Base-by-base conservation (phyloP, 2,329 filamentous ascomycete genomes). In the Neonectria sp. region DNA sequence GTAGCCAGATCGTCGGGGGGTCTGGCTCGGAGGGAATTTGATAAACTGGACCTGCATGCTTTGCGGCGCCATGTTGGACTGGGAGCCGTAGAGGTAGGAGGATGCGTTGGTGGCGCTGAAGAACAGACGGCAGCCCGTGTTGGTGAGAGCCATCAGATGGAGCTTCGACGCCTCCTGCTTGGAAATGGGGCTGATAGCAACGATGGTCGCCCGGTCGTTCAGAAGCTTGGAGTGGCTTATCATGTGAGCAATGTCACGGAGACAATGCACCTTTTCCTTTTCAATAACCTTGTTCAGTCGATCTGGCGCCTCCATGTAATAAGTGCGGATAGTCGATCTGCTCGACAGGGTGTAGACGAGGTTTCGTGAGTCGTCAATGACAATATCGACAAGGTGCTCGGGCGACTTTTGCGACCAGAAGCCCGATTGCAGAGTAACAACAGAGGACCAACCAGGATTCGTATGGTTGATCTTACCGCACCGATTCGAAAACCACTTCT, bases 41-140 rank as follows among this genome's bases (percentile, higher is more conserved):
- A 99, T 94, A 77, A 97, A 96, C 73, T 97, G 93, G n/a, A 98
- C 91, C 80, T 98, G 95, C 94, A 99, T 98, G 81, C 94, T 98
- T 74, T 93, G 95, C 1, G 96, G 95, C 0, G 93, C 91, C 65
- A 86, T 80, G 65, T 86, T 91, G 8, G 89, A 86, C 24, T 88
- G 86, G 25, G 88, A 88, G 15, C 86, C 87, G 33, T 89, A 85
- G 79, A 86, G 88, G 82, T 92, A 91, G 0, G 86, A 92, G 2
- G 90, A 89, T 21, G 94, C 92, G 70, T 92, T 92, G 0, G 95
- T 97, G 6, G 95, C 94, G 77, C 95, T 98, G 60, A 99, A 87
- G 79, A 96, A 98, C 5, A 99, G 89, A 25, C 96, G 91, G 78
- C 95, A 97, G 24, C 97, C 96, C 0, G 94, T 97, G 65, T 92